Base-by-base conservation (phyloP, 2,329 filamentous ascomycete genomes). In the Pseudonectria foliicola region DNA sequence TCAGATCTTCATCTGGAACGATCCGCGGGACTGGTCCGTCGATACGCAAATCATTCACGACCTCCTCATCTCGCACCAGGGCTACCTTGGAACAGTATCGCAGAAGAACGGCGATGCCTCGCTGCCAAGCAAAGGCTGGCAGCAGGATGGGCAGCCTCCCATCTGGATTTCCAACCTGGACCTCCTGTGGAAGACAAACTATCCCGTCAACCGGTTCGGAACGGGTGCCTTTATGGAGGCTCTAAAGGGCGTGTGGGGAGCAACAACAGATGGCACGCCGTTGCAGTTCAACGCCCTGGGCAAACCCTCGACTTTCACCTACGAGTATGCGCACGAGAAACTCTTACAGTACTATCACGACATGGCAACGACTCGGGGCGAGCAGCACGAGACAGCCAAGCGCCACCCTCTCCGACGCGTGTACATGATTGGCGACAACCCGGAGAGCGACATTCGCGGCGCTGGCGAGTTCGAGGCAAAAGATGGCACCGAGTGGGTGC, bases 371-470 rank as follows among this genome's bases (percentile, higher is more conserved):
- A 37, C 31, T 31, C 40, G 45, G 7, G 40, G 40, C 23, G 33
- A 43, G 26, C 33, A 40, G 27, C 42, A 45, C 12, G 36, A 46
- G 29, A 12, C 33, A 13, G 23, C 43, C 13, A 43, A 43, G 21
- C 47, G 62, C 63, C 39, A 78, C 13, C 70, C 72, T n/a, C 60
- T 95, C 36, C 69, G 71, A 50, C 75, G 72, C 28, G 88, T 96
- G 10, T 96, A 94, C 62, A 96, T 96, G 90, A 76, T 96, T 27
- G 92, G 92, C 6, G 85, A 90, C 54, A 90, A 90, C 52, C 84
- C 85, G 5, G 86, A 86, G 54, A 92, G 84, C 48, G 92, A 98
- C 57, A 95, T 98, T 46, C 69, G 77, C 5, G 92, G 92, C 6
- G 89, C 86, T 13, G 94, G 94, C 55, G 71, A 74, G 29, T 95